Base-by-base conservation (phyloP, 2,329 filamentous ascomycete genomes). In the Pezicula radicicola region DNA sequence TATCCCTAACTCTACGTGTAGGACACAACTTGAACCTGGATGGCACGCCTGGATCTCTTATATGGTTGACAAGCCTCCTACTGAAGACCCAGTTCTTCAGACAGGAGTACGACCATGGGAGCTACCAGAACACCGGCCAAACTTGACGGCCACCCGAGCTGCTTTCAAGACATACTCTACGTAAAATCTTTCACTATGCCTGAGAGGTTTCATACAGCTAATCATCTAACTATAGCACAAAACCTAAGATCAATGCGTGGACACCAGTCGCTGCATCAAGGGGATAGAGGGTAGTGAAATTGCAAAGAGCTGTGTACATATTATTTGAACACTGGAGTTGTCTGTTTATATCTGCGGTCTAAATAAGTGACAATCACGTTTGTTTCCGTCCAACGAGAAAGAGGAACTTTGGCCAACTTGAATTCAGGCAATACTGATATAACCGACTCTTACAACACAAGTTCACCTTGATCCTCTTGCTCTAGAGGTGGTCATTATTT, bases 41-140 rank as follows among this genome's bases (percentile, higher is more conserved):
- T 99, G 94, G 94, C 94, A 97, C 75, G 91, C 89, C 28, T 99
- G 94, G 94, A 91, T 99, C 63, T 91, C 91, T 60, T 97, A 99
- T 75, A 77, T 85, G 74, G 86, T 96, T 64, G 91, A 97, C 72
- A 88, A 89, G 72, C 85, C 93, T 36, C 94, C 94, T 2, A 82
- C 78, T 36, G 73, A 87, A 66, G 94, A 99, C 69, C 75, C 85
- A 48, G 71, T 94, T 56, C 67, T 95, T 57, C 80, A 84, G 63
- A 75, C 84, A 48, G 78, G 83, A 60, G 71, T 84, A 44, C 82
- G 91, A 56, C 70, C 77, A 36, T 97, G 92, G 88, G 91, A 96
- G 70, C 78, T 85, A 54, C 77, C 79, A 51, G 79, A 87, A 19
- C 69, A 93, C 66, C 76, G 85, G 56, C 85, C 88, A 57, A 94